Conservation (phyloP, 2,329 filamentous ascomycete genomes). For the Colletotrichum sp. region DNA sequence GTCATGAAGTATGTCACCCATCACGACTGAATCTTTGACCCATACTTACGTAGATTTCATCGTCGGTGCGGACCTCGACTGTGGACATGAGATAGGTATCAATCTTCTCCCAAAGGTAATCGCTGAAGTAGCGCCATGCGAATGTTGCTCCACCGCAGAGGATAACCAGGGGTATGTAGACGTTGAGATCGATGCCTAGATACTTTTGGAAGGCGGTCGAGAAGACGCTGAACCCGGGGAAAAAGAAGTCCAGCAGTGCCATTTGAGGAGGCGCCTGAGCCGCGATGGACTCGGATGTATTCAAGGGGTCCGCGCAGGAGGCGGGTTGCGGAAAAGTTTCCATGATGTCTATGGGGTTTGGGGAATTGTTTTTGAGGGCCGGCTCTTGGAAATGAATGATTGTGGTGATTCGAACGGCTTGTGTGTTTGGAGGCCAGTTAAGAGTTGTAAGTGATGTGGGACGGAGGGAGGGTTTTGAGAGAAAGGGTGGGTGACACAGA, state of each 20-base stretch:
- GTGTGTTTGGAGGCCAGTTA: background rate
- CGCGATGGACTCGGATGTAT: background rate
- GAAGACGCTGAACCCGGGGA: slow-evolving; percentile 69
- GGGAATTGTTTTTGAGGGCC: background rate
- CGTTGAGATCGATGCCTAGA: slow-evolving; percentile 64
- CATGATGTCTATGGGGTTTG: background rate
- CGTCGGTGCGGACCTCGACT: slow-evolving; percentile 70
- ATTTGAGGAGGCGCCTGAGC: slow-evolving; percentile 38
- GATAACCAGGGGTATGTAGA: slow-evolving; percentile 66
- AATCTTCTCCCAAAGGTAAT: slow-evolving; percentile 52
- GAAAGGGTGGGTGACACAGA: background rate
- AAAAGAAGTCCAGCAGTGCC: slow-evolving; percentile 64
- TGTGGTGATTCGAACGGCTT: background rate
- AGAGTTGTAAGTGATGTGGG: background rate
- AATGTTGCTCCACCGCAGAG: slow-evolving; percentile 53
- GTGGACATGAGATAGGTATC: slow-evolving; percentile 66
- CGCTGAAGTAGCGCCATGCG: slow-evolving; percentile 57
- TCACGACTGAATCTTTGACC: background rate
- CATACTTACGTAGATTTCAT: slow-evolving; percentile 65
- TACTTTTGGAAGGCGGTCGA: slow-evolving; percentile 59
- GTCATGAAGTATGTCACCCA: background rate
- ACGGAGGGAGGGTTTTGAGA: background rate
- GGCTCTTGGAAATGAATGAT: background rate
- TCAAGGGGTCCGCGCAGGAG: background rate
- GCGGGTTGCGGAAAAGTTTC: background rate